Evolutionary conservation across 129 eudicot species (phyloP), one percentile per base, ranked within the genome.

Genomic region (Glebionis coronaria): DNA sequence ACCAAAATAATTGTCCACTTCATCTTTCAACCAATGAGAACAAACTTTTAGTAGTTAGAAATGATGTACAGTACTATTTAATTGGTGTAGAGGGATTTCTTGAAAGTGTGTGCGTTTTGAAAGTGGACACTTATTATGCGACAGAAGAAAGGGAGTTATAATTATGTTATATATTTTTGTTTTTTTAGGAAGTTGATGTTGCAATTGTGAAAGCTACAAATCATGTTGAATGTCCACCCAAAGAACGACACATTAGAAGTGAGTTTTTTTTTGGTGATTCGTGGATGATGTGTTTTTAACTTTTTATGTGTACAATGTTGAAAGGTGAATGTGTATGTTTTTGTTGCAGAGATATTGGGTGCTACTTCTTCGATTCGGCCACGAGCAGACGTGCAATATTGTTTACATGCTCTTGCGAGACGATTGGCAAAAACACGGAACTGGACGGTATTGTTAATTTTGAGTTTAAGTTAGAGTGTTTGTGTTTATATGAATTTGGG

Each of bases 201-300:
- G 96, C 95, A 69, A 88, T 92, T 62, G 91, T 88, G 56, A 88
- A 92, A 79, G 96, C 96, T 58, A 92, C 98, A 3, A 92, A 92
- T 84, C 98, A 92, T 69, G 96, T 88, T n/a, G 98, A 88, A 69
- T 69, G 78, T 20, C 96, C 98, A n/a, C 96, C 96, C 5, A 92
- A 92, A 82, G 98, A 92, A 68, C 76, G 98, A 61, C 98, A 92
- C 81, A 82, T 92, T 55, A 82, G 95, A 74, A 92, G 98, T 92
- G 72, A 79, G 97, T 82, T 67, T 16, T 47, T 44, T 56, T n/a
- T 44, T 53, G 13, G 1, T n/a, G n/a, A 11, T 57, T 9, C 13
- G 4, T 14, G 6, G 8, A 12, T 58, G 63, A 5, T 28, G n/a
- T 58, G 44, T 23, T 27, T 58, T n/a, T n/a, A n/a, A n/a, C n/a